Conservation (phyloP, 2,329 filamentous ascomycete genomes). For the Cercospora zeae-maydis region DNA sequence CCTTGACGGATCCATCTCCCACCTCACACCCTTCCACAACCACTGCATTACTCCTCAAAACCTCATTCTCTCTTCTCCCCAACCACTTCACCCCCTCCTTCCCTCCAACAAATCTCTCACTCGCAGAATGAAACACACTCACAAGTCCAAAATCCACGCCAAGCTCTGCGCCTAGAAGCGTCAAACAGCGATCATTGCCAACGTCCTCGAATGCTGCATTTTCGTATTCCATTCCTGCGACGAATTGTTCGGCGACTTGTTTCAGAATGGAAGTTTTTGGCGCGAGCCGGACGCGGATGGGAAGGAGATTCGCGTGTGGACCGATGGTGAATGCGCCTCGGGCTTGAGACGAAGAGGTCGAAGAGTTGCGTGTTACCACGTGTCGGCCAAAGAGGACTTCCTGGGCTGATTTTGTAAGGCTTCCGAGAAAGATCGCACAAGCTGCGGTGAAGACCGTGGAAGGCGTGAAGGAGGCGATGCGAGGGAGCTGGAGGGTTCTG, state of each 20-base stretch:
- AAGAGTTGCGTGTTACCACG: background rate
- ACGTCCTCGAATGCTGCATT: background rate
- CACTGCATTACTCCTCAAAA: slow-evolving; percentile 1
- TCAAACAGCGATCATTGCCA: slow-evolving; percentile 1
- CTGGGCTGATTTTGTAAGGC: background rate
- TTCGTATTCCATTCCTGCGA: slow-evolving; percentile 4
- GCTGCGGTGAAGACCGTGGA: slow-evolving; percentile 7
- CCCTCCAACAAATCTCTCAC: background rate
- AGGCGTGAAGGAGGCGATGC: background rate
- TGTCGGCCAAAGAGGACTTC: slow-evolving; percentile 10
- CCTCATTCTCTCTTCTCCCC: background rate
- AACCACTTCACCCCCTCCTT: background rate
- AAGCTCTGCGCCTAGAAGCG: background rate
- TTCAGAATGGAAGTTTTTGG: slow-evolving; percentile 1
- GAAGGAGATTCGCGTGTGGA: background rate
- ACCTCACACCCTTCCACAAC: background rate
- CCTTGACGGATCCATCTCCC: background rate
- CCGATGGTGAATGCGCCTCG: background rate
- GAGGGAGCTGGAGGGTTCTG: background rate
- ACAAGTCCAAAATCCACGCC: slow-evolving; percentile 7
- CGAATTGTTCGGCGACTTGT: slow-evolving; percentile 8
- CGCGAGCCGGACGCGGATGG: slow-evolving; percentile 2
- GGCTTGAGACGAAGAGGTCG: background rate
- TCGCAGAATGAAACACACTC: background rate
- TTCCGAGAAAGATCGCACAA: slow-evolving; percentile 1